Base-by-base conservation (phyloP, 768 basidiomycete species). In the Tulasnella sp. region DNA sequence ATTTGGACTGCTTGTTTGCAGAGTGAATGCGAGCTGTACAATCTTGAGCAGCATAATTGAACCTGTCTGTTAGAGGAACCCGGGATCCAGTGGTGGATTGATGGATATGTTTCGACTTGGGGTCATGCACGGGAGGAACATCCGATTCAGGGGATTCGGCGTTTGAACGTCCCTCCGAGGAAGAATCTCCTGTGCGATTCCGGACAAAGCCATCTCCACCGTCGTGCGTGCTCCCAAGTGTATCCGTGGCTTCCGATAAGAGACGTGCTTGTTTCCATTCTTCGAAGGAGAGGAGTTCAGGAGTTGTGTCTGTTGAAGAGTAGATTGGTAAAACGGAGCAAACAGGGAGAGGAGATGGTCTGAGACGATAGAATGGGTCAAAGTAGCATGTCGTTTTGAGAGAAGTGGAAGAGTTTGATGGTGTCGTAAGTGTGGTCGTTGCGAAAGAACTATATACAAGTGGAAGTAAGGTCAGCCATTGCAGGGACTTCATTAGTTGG, bases 21-120 rank as follows among this genome's bases (percentile, higher is more conserved):
- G 74, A 75, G 65, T 93, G 92, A 22, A 98, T 81, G 12, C 89
- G 81, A 1, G 93, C 92, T 1, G 88, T 89, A 62, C 95, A 99
- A 64, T 96, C 93, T 53, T 81, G 62, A 45, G 78, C 80, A 35
- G 95, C 95, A 60, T 93, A 98, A 65, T 99, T 95, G 72, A 92
- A 95, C 37, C 90, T 74, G 69, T 92, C 87, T 10, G 75, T 79
- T 37, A 86, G 67, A 1, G 85, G 85, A 4, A 88, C 77, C 16
- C 75, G 74, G 28, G 53, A 34, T 16, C 47, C 49, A 39, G 20
- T 9, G 31, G 35, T 19, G 33, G n/a, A 19, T 3, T 10, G 7
- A 16, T 3, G 24, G 16, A 3, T 41, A 16, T 29, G 28, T 19
- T n/a, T 39, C 19, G 4, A 32, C 25, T 19, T 29, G 8, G 37